Evolutionary conservation across 1,284 basidiomycete species (phyloP), one percentile per base, ranked within the genome.

Genomic region (Sanguinoderma infundibulare): DNA sequence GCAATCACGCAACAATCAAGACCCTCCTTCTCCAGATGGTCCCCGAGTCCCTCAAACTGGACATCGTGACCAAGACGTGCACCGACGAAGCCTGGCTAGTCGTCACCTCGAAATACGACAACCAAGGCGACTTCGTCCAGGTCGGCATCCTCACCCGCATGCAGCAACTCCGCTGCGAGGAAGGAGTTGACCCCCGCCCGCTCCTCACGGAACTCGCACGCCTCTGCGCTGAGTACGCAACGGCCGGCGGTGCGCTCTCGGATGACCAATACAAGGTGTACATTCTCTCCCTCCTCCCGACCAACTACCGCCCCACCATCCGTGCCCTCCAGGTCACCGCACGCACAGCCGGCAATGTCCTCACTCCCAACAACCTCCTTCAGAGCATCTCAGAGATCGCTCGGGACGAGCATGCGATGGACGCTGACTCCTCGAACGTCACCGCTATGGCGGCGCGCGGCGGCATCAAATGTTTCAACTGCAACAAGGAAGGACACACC

Each of bases 41-140:
- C n/a, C n/a, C n/a, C n/a, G n/a, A n/a, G n/a, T n/a, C n/a, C n/a
- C n/a, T n/a, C n/a, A n/a, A n/a, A n/a, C n/a, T n/a, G n/a, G n/a
- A n/a, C n/a, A n/a, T n/a, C n/a, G n/a, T n/a, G n/a, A 6, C 61
- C 5, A 14, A 20, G 17, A 28, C n/a, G 6, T 26, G 42, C n/a
- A 57, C 57, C n/a, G 22, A 15, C 38, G 57, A 59, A 2, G 38
- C 38, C 20, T 63, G 61, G 57, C 3, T 15, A 12, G 6, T 59
- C 6, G 54, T 63, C 15, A 44, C 42, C n/a, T 42, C 58, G 12
- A 14, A 36, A 22, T 63, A 57, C 51, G 58, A 63, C 39, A 55
- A 57, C 28, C 62, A 63, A 57, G 62, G 62, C 36, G 55, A 63
- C 38, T 63, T 63, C 36, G 58, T 63, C 5, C 62, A 63, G n/a